Evolutionary conservation across 140 eudicot genomes (phyloP).

Genomic region (Cichorium intybus): DNA sequence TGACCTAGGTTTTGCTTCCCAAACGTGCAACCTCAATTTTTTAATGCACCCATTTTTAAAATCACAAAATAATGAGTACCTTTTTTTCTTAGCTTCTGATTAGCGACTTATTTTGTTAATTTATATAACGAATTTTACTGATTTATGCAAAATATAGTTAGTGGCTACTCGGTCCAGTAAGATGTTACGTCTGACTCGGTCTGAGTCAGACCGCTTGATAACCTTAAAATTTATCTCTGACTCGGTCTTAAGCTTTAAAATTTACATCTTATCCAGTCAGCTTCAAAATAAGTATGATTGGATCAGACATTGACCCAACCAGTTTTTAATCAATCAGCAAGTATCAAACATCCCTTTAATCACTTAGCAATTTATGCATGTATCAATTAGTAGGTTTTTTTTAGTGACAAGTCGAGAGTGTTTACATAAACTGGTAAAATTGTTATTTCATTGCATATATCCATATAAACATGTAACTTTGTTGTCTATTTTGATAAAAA

Average conservation of each 20-base stretch:
- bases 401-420: not conserved
- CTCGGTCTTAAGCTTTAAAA: no score
- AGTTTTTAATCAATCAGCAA: no score
- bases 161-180: no score
- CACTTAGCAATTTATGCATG: not conserved
- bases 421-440: not conserved
- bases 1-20: constrained; percentile 91
- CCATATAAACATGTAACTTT: not conserved
- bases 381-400: not conserved
- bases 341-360: no score
- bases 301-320: no score
- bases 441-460: not conserved
- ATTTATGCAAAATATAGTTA: not conserved
- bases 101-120: not conserved
- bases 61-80: not conserved
- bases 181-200: no score
- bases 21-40: constrained; percentile 62
- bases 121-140: not conserved
- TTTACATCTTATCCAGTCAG: no score
- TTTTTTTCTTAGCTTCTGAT: not conserved
- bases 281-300: no score
- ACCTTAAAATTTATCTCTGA: no score
- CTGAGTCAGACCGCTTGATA: no score
- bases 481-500: no score
- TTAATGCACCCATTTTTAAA: constrained; percentile 18